Evolutionary conservation across 2,329 filamentous ascomycete species (phyloP), one percentile per base, ranked within the genome.

Genomic region (Tricladium varicosporioides): DNA sequence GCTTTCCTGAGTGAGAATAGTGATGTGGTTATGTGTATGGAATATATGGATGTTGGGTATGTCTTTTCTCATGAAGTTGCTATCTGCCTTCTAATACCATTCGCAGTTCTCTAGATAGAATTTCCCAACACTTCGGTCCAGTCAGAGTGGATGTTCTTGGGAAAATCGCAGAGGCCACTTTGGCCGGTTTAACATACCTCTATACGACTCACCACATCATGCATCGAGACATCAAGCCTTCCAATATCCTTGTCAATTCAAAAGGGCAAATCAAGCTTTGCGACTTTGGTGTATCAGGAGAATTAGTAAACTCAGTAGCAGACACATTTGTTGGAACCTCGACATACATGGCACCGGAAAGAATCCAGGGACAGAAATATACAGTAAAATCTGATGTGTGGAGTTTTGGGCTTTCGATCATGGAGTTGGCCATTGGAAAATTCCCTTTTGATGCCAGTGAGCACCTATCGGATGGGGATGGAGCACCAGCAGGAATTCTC

Each of bases 11-110:
- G 96, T 71, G 90, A 95, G 70, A 92, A 92, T 60, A 93, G 95
- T 71, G 94, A 99, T 76, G 95, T 99, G 58, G 95, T 97, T 67
- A 93, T 99, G 87, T 99, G 94, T 74, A 99, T 99, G 94, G 94
- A 99, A 74, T 97, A 99, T 72, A 96, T 96, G 91, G 94, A 99
- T 75, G 91, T 93, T 72, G 94, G 94, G 94, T 97, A 82, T 75
- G 90, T 42, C 15, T 52, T 56, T 46, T 50, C 57, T 46, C 50
- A 43, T 19, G 11, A 10, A 19, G 9, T 31, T 19, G 18, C 9
- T 16, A 51, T 48, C 68, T 13, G 44, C 60, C 51, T 56, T 61
- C 71, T 57, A 53, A 57, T 32, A 40, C 18, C 5, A 19, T 15
- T 50, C 5, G 19, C 22, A 97, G 94, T 51, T 89, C 94, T 27